Evolutionary conservation across 208 protist species (phyloP).

Genomic region (Porcisia hertigi): DNA sequence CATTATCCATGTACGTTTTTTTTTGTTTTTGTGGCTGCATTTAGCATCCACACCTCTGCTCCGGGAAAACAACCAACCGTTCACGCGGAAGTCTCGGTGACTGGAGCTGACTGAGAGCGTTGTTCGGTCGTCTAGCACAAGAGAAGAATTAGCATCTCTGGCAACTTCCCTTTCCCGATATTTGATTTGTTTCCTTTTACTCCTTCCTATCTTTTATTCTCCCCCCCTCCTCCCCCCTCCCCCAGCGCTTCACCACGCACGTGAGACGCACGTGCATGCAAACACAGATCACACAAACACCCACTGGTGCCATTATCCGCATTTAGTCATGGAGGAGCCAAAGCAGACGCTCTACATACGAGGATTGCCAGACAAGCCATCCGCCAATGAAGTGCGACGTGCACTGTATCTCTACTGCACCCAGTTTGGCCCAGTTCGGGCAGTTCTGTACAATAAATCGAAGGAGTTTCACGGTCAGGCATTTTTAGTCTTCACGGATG

Average conservation of each 20-base stretch:
- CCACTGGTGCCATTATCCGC: neutral
- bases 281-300: neutral
- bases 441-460: constrained; percentile 66
- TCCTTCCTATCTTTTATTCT: neutral
- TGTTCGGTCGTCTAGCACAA: neutral
- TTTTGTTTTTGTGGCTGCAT: neutral
- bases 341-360: constrained; percentile 87
- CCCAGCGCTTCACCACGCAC: neutral
- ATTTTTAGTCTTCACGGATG: constrained; percentile 87
- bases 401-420: constrained; percentile 87
- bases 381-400: constrained; percentile 66
- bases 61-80: neutral
- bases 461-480: constrained; percentile 77
- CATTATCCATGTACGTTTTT: neutral
- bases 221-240: too few relatives aligned
- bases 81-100: neutral
- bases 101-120: neutral
- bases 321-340: constrained; percentile 62
- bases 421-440: constrained; percentile 80
- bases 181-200: neutral
- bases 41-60: neutral
- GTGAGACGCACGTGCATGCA: neutral
- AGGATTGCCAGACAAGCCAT: constrained; percentile 81
- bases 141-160: neutral
- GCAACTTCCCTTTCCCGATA: neutral